Evolutionary conservation across 306 rosid species (phyloP).

Genomic region (Malus asiatica): DNA sequence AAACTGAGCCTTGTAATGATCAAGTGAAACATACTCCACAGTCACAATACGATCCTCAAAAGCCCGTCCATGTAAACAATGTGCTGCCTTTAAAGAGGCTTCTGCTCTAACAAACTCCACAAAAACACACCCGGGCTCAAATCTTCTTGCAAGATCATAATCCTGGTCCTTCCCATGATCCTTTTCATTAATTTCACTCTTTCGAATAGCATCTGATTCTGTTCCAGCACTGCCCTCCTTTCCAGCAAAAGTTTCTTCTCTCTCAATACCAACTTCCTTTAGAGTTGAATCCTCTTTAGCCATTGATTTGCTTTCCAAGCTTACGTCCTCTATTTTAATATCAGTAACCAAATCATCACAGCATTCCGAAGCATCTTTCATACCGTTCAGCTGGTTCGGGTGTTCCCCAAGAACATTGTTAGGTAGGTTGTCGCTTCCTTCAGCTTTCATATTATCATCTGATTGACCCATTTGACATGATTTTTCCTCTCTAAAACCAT

Average conservation of each 20-base stretch:
- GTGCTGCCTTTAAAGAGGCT: constrained; percentile 66
- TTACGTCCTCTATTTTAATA: constrained; percentile 4
- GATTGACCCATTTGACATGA: constrained; percentile 27
- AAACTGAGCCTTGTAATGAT: constrained; percentile 50
- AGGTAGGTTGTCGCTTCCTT: constrained; percentile 10
- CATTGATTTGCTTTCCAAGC: constrained; percentile 19
- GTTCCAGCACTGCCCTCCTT: constrained; percentile 11
- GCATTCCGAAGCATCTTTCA: constrained; percentile 22
- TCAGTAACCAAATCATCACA: constrained; percentile 22
- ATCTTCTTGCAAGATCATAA: constrained; percentile 20
- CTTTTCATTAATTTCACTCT: constrained; percentile 18
- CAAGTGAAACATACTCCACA: constrained; percentile 52
- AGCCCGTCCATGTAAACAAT: constrained; percentile 64
- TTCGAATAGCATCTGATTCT: constrained; percentile 22
- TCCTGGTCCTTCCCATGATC: constrained; percentile 22
- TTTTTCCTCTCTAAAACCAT: constrained; percentile 12
- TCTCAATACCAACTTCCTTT: constrained; percentile 14
- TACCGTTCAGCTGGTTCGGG: constrained; percentile 22
- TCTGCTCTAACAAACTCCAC: constrained; percentile 84
- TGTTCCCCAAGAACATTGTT: constrained; percentile 15
- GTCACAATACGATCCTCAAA: constrained; percentile 62
- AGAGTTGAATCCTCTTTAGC: constrained; percentile 7
- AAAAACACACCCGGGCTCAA: constrained; percentile 56
- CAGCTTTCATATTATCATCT: constrained; percentile 15
- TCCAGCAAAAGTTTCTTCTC: constrained; percentile 22